Base-by-base conservation (phyloP, 2,329 filamentous ascomycete genomes). In the Thielaviopsis euricoi region DNA sequence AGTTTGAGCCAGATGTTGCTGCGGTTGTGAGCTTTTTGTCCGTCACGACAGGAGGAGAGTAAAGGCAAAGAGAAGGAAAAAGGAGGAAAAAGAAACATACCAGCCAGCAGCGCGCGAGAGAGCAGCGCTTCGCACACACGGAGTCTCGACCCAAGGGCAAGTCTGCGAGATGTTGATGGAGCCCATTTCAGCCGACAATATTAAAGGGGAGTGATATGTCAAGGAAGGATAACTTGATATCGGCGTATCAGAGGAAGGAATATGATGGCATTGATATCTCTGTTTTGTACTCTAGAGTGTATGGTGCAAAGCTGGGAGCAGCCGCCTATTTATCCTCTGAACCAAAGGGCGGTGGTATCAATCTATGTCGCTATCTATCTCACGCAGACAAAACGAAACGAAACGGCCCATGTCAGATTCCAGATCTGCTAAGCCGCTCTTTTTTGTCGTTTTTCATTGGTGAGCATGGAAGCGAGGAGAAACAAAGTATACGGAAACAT, bases 1-100 rank as follows among this genome's bases (percentile, higher is more conserved):
- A 91, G 80, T 69, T 93, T 93, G 66, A 93, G 81, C 68, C 85
- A 87, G 71, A 93, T 80, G 72, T 85, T 82, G 74, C 86, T 76
- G 61, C 49, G 51, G 21, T 22, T 29, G 50, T 25, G 15, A 52
- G 50, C 7, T n/a, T 26, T 10, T n/a, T n/a, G n/a, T n/a, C n/a
- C n/a, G n/a, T n/a, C n/a, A n/a, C n/a, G n/a, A n/a, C n/a, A n/a
- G n/a, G 33, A 17, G 3, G 15, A 23, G 6, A 43, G 23, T 12
- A 25, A 40, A 23, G 13, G 9, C 4, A 13, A 17, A 21, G 22
- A 23, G 21, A 52, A 15, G 22, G 51, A 50, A 17, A 26, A 7
- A 29, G 19, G 7, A 29, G 19, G 10, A 19, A 48, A 19, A 17
- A 37, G 58, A 21, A 12, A 68, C 76, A 66, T 71, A 87, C 84